Base-by-base conservation (phyloP, 1,139 yeast genomes). In the Yamadazyma kanchanaburiensis region DNA sequence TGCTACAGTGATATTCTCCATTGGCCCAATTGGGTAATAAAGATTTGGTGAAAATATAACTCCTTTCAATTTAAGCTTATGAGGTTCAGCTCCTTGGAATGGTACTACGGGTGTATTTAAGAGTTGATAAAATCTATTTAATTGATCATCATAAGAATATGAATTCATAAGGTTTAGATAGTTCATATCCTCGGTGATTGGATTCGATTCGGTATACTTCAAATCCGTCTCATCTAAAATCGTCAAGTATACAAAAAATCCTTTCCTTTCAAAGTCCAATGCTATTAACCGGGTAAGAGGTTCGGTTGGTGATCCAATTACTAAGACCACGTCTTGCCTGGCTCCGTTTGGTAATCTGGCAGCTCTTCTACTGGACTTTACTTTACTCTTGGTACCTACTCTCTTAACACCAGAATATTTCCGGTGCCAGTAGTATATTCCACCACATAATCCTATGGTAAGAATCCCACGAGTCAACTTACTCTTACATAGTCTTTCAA, bases 281-380 rank as follows among this genome's bases (percentile, higher is more conserved):
- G 88, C 86, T 21, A 86, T 62, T 28, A 80, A 63, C 34, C 87
- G 64, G 0, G 87, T 78, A 39, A 85, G 58, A 1, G 89, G 88
- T 40, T 84, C 94, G 0, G 77, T 70, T 2, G 91, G 89, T 2
- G 89, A 80, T 2, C 94, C 94, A 2, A 85, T 70, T 5, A 86
- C 60, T 19, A 86, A 60, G 0, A 85, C 75, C 5, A 83, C 91
- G 44, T 85, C 94, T 35, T 72, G 70, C 26, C 95, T 60, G 3
- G 86, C 85, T 0, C 94, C 94, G 42, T 80, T 80, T 7, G 72
- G 45, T 21, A 85, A 62, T 37, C 77, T 70, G 4, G 70, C 67
- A 0, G 88, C 94, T 38, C 80, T 60, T 44, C 94, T 62, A 31
- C 51, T 57, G n/a, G 41, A 35, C 15, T 35, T 39, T 11, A 32